Evolutionary conservation across 73 alveolate species (phyloP).

Genomic region (Halteria grandinella): DNA sequence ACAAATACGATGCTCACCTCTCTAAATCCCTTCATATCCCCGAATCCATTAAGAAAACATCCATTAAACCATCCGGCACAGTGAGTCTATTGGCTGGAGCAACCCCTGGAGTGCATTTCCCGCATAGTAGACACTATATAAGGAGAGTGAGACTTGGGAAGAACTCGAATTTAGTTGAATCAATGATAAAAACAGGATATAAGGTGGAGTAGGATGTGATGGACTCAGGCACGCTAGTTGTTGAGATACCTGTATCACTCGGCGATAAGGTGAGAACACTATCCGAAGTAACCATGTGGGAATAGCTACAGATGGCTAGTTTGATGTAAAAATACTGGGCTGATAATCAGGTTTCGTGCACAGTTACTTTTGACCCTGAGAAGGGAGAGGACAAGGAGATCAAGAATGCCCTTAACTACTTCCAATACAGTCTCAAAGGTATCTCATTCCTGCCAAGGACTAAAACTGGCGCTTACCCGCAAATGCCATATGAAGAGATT

Average conservation of each 20-base stretch:
- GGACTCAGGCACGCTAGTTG: slow-evolving; percentile 41
- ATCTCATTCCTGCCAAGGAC: slow-evolving; percentile 65
- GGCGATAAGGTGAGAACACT: slow-evolving; percentile 55
- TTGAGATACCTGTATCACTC: slow-evolving; percentile 67
- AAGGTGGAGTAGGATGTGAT: slow-evolving; percentile 56
- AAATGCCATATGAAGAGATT: slow-evolving; percentile 77
- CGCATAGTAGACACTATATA: slow-evolving; percentile 54
- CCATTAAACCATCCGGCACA: slow-evolving; percentile 78
- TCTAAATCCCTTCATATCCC: slow-evolving; percentile 57
- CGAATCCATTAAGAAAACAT: slow-evolving; percentile 66
- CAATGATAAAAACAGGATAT: slow-evolving; percentile 51
- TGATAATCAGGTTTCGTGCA: slow-evolving; percentile 74
- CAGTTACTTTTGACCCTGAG: slow-evolving; percentile 73
- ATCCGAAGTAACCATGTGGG: slow-evolving; percentile 65
- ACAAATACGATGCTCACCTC: slow-evolving; percentile 49
- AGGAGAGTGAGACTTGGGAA: slow-evolving; percentile 69
- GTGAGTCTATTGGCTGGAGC: slow-evolving; percentile 77
- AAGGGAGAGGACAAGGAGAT: slow-evolving; percentile 48
- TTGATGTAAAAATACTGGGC: slow-evolving; percentile 70
- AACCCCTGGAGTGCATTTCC: slow-evolving; percentile 80
- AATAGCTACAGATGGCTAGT: slow-evolving; percentile 60
- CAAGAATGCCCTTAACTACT: slow-evolving; percentile 59
- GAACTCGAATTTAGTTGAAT: slow-evolving; percentile 13
- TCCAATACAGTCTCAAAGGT: slow-evolving; percentile 72
- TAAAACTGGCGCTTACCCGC: slow-evolving; percentile 44